Evolutionary conservation across 441 rosid genomes (phyloP).

Genomic region (Sinapis alba): DNA sequence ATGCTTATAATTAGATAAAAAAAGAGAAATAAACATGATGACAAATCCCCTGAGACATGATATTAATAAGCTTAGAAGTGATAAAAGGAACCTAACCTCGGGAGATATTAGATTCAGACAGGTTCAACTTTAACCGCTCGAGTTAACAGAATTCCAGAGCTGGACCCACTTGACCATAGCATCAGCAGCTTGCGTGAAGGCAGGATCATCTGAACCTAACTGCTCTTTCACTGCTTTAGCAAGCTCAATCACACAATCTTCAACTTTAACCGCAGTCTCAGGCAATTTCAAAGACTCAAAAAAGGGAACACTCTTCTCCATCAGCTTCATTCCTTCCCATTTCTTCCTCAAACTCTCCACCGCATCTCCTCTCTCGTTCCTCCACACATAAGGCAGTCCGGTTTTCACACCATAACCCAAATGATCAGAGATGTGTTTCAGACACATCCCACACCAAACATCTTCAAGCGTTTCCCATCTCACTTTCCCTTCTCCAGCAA

Average conservation of each 20-base stretch:
- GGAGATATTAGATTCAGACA: slow-evolving; percentile 10
- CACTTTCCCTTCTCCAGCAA: slow-evolving; percentile 83
- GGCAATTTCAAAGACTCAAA: slow-evolving; percentile 73
- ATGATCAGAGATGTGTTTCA: slow-evolving; percentile 80
- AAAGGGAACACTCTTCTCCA: slow-evolving; percentile 91
- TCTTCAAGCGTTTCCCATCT: slow-evolving; percentile 99
- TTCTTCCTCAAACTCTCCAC: slow-evolving; percentile 89
- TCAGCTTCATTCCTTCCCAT: slow-evolving; percentile 96
- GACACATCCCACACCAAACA: slow-evolving; percentile 95
- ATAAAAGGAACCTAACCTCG: slow-evolving; percentile 33
- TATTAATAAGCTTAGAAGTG: slow-evolving; percentile 24
- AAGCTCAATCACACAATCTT: slow-evolving; percentile 71
- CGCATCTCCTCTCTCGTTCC: slow-evolving; percentile 82
- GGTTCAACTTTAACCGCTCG: slow-evolving; percentile 30
- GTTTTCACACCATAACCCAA: slow-evolving; percentile 81
- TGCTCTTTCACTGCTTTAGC: slow-evolving; percentile 67
- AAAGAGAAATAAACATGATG: slow-evolving; percentile 22
- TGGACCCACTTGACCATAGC: slow-evolving; percentile 82
- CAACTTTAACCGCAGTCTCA: slow-evolving; percentile 55
- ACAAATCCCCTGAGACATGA: slow-evolving; percentile 26
- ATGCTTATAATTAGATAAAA: slow-evolving; percentile 27
- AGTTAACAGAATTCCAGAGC: slow-evolving; percentile 70
- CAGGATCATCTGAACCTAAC: slow-evolving; percentile 62
- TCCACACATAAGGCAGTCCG: slow-evolving; percentile 91
- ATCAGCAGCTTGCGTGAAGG: slow-evolving; percentile 70